Conservation (phyloP, 2,329 filamentous ascomycete genomes). For the Penicillium sp. region DNA sequence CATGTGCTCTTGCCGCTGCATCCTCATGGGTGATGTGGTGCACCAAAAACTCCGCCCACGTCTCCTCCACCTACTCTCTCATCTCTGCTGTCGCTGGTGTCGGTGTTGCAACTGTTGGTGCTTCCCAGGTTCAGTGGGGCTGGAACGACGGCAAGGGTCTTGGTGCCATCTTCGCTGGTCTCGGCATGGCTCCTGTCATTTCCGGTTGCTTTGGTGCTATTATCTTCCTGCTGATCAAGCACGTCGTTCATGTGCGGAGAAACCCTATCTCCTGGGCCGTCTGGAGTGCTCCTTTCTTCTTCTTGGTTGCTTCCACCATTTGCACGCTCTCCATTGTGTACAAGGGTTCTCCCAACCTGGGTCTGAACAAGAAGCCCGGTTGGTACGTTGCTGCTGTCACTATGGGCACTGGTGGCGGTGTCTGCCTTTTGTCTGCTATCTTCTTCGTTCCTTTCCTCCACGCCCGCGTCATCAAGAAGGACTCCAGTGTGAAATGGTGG, state of each 20-base stretch:
- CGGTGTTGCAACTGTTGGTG: slow-evolving; percentile 66
- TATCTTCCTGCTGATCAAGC: slow-evolving; percentile 73
- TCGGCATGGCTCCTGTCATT: slow-evolving; percentile 67
- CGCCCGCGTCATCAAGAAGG: slow-evolving; percentile 66
- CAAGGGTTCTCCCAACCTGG: slow-evolving; percentile 72
- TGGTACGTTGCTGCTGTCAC: slow-evolving; percentile 69
- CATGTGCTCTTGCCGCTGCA: slow-evolving; percentile 35
- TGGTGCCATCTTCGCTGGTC: slow-evolving; percentile 65
- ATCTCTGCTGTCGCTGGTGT: slow-evolving; percentile 69
- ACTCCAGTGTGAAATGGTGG: slow-evolving; percentile 64
- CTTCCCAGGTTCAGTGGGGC: slow-evolving; percentile 64
- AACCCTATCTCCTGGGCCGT: slow-evolving; percentile 72
- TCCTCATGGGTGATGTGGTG: slow-evolving; percentile 76
- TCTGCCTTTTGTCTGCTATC: slow-evolving; percentile 60
- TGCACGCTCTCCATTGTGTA: slow-evolving; percentile 77
- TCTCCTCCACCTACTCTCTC: slow-evolving; percentile 71
- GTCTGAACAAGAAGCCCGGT: slow-evolving; percentile 58
- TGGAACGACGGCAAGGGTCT: slow-evolving; percentile 68
- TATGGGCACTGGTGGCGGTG: slow-evolving; percentile 61
- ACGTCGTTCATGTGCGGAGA: slow-evolving; percentile 68
- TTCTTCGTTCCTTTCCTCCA: slow-evolving; percentile 75
- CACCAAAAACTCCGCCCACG: slow-evolving; percentile 69
- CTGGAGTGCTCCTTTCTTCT: slow-evolving; percentile 72
- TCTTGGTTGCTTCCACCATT: slow-evolving; percentile 71
- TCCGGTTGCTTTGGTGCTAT: slow-evolving; percentile 63